phyloP scores from a whole-genome alignment of 78 protist species.

The Goniomonas avonlea region DNA sequence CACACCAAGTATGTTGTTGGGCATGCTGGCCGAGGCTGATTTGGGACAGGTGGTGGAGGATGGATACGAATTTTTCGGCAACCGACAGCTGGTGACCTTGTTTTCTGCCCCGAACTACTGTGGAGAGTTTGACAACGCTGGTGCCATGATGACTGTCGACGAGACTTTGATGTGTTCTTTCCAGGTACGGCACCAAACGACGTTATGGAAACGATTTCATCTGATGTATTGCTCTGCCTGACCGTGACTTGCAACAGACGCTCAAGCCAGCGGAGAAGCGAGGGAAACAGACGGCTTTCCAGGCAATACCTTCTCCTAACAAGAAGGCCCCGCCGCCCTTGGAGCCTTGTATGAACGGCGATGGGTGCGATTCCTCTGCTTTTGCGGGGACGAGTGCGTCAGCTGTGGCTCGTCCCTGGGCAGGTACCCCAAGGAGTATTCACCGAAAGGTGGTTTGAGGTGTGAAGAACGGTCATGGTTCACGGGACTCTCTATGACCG shows the following conservation, averaged over 20 bases:
- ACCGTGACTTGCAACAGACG: neutral
- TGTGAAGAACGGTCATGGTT: too few relatives aligned
- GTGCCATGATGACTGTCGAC: constrained; percentile 99
- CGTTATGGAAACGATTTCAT: neutral
- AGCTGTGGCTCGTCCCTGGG: too few relatives aligned
- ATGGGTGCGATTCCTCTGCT: too few relatives aligned
- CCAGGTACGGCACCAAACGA: constrained; percentile 51
- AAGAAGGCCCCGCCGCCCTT: too few relatives aligned
- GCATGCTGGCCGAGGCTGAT: neutral
- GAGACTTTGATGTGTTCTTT: constrained; percentile 96
- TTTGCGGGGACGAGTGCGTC: too few relatives aligned
- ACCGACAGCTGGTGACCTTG: constrained; percentile 92
- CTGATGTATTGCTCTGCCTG: neutral
- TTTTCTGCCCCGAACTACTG: constrained; percentile 98
- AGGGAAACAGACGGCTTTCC: too few relatives aligned
- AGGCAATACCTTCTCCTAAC: too few relatives aligned
- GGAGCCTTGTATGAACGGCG: too few relatives aligned
- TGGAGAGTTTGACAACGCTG: constrained; percentile 95
- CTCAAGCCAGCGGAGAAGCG: too few relatives aligned
- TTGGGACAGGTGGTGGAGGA: constrained; percentile 77
- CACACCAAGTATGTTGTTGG: constrained; percentile 82
- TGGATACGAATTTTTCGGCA: constrained; percentile 98
- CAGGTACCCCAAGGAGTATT: too few relatives aligned
- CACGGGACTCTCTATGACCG: too few relatives aligned
- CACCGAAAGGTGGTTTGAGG: too few relatives aligned